These are phyloP conservation scores for Serendipita sp. DNA, from an alignment of 768 basidiomycete species.

Conservation along the genomic window DNA sequence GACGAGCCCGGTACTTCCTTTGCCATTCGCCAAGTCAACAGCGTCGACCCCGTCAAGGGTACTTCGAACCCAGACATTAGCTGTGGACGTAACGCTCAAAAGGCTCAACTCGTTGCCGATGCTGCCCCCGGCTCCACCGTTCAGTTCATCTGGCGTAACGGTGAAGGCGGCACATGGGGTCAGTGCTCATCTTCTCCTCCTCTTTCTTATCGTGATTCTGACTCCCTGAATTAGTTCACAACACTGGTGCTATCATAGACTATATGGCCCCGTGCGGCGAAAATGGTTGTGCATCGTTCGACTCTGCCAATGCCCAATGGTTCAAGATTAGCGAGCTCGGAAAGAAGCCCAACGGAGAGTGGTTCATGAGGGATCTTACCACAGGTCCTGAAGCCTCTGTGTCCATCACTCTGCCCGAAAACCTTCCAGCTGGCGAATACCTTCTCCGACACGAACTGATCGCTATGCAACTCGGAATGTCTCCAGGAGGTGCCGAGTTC, in stretches of 20 bases:
- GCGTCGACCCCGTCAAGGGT: slow-evolving; percentile 37
- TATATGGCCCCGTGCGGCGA: slow-evolving; percentile 54
- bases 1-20: slow-evolving; percentile 20
- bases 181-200: slow-evolving; percentile 21
- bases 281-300: slow-evolving; percentile 42
- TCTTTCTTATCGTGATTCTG: not conserved
- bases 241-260: not conserved
- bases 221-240: not conserved
- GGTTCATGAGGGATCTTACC: slow-evolving; percentile 41
- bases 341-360: slow-evolving; percentile 22
- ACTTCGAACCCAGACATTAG: slow-evolving; percentile 39
- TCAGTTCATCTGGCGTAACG: slow-evolving; percentile 40
- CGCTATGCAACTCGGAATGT: slow-evolving; percentile 26
- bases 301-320: slow-evolving; percentile 45
- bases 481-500: slow-evolving; percentile 54
- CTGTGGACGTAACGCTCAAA: slow-evolving; percentile 41
- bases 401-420: slow-evolving; percentile 21
- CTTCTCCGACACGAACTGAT: slow-evolving; percentile 56
- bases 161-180: slow-evolving; percentile 18
- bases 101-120: slow-evolving; percentile 34
- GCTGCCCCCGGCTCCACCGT: slow-evolving; percentile 46
- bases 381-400: slow-evolving; percentile 26
- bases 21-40: slow-evolving; percentile 29
- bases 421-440: slow-evolving; percentile 52
- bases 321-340: slow-evolving; percentile 55